Percentiles rank a stretch among this genome's conserved stretches.
Conservation (phyloP, 1,284 basidiomycete species). For the Quambalaria eucalypti region DNA sequence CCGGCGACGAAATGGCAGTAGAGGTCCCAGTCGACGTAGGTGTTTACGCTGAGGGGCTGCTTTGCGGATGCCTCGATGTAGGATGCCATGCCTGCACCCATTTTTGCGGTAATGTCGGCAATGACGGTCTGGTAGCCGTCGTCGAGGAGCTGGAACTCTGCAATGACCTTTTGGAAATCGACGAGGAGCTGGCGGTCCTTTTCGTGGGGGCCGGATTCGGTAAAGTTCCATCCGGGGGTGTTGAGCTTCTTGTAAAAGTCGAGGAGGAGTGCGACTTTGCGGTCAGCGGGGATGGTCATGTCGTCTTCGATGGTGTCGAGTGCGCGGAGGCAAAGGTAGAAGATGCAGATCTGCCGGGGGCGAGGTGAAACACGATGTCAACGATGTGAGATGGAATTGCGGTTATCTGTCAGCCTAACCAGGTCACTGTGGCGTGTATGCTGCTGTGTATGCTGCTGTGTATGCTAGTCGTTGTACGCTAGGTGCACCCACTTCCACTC, state of each 20-base stretch:
- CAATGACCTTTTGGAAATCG: constrained; percentile 74
- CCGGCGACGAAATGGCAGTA: constrained; percentile 99
- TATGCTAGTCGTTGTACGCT: background rate
- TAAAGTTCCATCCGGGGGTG: constrained; percentile 79
- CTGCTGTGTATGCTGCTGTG: no score
- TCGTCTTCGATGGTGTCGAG: constrained; percentile 97
- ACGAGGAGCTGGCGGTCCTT: constrained; percentile 80
- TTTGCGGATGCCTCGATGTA: constrained; percentile 51
- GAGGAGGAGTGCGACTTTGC: constrained; percentile 78
- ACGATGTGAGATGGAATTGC: background rate
- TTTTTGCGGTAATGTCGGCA: constrained; percentile 59
- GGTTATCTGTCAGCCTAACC: background rate
- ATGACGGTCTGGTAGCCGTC: constrained; percentile 65
- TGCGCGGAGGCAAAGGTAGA: constrained; percentile 86
- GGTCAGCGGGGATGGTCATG: constrained; percentile 80
- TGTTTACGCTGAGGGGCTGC: constrained; percentile 20
- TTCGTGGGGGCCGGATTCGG: constrained; percentile 72
- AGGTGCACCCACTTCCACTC: background rate
- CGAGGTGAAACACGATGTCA: background rate
- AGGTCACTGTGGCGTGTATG: background rate
- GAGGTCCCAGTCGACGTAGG: constrained; percentile 71
- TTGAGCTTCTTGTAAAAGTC: constrained; percentile 73
- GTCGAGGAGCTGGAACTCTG: constrained; percentile 60
- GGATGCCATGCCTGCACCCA: constrained; percentile 92
- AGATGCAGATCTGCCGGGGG: constrained; percentile 59